These are phyloP conservation scores for Ailanthus altissimus DNA, from an alignment of 345 rosid species.

Conservation along the genomic window DNA sequence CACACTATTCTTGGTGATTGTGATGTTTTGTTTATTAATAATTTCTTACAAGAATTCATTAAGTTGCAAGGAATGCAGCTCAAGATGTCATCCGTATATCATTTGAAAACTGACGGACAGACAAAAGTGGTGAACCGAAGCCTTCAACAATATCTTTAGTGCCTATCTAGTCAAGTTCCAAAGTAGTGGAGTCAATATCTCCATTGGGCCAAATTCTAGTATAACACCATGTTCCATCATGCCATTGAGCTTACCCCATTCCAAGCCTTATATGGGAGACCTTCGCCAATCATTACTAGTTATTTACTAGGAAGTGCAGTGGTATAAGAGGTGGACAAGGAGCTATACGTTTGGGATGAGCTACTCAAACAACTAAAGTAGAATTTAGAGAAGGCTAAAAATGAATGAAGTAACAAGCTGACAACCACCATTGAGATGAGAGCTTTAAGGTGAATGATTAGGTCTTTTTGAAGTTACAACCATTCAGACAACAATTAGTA, in stretches of 20 bases:
- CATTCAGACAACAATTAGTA: too few relatives aligned
- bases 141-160: neutral
- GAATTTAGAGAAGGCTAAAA: neutral
- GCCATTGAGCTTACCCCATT: neutral
- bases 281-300: neutral
- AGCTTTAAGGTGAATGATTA: neutral
- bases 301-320: neutral
- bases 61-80: neutral
- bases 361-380: neutral
- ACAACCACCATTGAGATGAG: neutral
- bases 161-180: too few relatives aligned
- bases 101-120: neutral
- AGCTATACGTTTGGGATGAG: neutral
- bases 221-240: neutral
- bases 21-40: neutral
- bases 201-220: neutral
- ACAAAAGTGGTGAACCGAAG: neutral
- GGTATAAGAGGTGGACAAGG: neutral
- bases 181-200: neutral
- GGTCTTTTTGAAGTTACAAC: too few relatives aligned
- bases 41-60: neutral
- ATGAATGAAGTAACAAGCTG: neutral
- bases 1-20: neutral
- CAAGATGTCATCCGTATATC: neutral
- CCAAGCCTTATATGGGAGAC: neutral